Conservation (phyloP, 441 rosid genomes). For the Adansonia madagascariensis region DNA sequence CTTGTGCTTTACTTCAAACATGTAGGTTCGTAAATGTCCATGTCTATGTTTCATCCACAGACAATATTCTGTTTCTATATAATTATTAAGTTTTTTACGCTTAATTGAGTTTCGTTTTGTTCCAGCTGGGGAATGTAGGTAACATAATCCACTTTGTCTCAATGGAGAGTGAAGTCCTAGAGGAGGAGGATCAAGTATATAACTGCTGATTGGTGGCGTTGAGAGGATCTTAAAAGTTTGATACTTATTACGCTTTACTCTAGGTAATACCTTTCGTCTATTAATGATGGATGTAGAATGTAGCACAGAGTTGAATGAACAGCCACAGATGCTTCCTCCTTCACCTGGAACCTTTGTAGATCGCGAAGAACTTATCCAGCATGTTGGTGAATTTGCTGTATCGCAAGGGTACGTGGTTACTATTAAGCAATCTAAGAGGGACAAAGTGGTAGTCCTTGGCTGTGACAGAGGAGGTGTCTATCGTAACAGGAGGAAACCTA, state of each 20-base stretch:
- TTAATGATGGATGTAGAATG: constrained; percentile 42
- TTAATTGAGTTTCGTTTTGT: background rate
- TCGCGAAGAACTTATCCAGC: constrained; percentile 56
- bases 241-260: constrained; percentile 21
- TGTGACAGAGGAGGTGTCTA: constrained; percentile 62
- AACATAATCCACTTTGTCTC: background rate
- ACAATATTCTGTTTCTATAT: background rate
- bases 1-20: background rate
- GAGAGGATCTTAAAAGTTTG: background rate
- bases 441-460: constrained; percentile 56
- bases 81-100: background rate
- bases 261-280: constrained; percentile 31
- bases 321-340: constrained; percentile 54
- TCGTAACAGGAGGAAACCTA: constrained; percentile 49
- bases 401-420: constrained; percentile 61
- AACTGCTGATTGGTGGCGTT: background rate
- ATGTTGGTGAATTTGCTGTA: constrained; percentile 54
- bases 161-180: constrained; percentile 30
- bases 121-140: constrained; percentile 13
- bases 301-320: constrained; percentile 39
- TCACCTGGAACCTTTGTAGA: constrained; percentile 53
- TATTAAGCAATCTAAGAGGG: constrained; percentile 59
- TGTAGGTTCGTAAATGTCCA: background rate
- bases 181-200: constrained; percentile 27
- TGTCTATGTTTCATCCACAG: background rate